Evolutionary conservation across 2,329 filamentous ascomycete species (phyloP), one percentile per base, ranked within the genome.

Genomic region (Claviceps arundinis): DNA sequence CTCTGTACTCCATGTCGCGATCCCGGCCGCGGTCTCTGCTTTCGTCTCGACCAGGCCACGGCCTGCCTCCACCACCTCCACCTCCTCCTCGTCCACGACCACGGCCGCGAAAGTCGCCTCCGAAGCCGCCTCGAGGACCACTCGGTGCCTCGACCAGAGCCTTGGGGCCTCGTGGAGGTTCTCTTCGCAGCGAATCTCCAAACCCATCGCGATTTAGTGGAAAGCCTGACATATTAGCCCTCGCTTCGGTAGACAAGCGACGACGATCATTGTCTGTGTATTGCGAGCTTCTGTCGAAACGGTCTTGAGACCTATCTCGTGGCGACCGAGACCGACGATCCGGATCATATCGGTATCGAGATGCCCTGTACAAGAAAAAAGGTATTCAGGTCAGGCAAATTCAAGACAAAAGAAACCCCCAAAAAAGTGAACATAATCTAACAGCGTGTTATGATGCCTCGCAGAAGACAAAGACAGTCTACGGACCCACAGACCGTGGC

Each of bases 141-240:
- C 76, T 79, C n/a, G 80, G 77, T 34, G 79, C 70, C 55, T 91
- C 87, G 54, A 85, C 77, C 53, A 89, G 71, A 4, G 86, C 87
- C 66, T 90, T 89, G 11, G 89, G 89, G 0, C 87, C 89, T 52
- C 89, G 78, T 3, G 89, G 89, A 2, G 87, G 84, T 56, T 94
- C 87, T 57, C 84, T 77, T 34, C 72, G 65, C 64, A 76, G 57
- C 58, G 75, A 63, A 59, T 81, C 78, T 51, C 75, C 73, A 56
- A 81, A 82, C 13, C 62, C 65, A 57, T 83, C 80, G 57, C 82
- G 74, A 58, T 75, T 77, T 1, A 76, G 67, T 58, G 76, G 77
- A 55, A 87, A 87, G n/a, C 73, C 70, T 30, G 77, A 73, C 52
- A 74, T 73, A 61, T 79, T 82, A 37, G 72, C 66, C 55, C 78